Base-by-base conservation (phyloP, 345 rosid genomes). In the Populus pruinosa region DNA sequence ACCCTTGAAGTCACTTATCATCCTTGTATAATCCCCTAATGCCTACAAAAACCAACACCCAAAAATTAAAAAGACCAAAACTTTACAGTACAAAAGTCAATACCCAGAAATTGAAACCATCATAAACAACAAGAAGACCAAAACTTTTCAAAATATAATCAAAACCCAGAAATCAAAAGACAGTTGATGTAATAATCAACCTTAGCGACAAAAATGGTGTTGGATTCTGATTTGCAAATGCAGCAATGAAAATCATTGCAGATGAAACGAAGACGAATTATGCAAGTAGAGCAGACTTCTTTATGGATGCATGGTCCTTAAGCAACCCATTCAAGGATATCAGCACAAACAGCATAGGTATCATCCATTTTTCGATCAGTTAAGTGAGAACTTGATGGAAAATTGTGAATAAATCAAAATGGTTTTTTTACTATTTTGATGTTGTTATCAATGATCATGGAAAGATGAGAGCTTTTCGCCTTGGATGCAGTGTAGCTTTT, bases 281-380 rank as follows among this genome's bases (percentile, higher is more conserved):
- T 69, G 78, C 84, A 77, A 18, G 81, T 81, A 23, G 81, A 77
- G 78, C 84, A 81, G 41, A 81, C 81, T 65, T 81, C 84, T 27
- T 77, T 80, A 29, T 81, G 81, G 62, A 77, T 76, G 29, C 76
- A 81, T 7, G 81, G 27, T 50, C 81, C 84, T 14, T 77, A 77
- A 2, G 78, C 84, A 44, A 81, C 81, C 81, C 84, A 81, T 25
- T 81, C 78, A 11, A 81, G 70, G 49, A 66, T 13, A 27, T 81
- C 84, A 29, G 84, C 84, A 33, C 81, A 77, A 6, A 81, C 84
- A 47, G 76, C 84, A 53, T 69, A 81, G 33, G 75, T 67, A 27
- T 81, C 84, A 68, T 77, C 84, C 81, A 77, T 81, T 63, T 2
- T 29, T 63, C 12, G 16, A 63, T 25, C 20, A 5, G 36, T 23